Evolutionary conservation across 2,329 filamentous ascomycete genomes (phyloP).

Genomic region (Lasiodiplodia gonubiensis): DNA sequence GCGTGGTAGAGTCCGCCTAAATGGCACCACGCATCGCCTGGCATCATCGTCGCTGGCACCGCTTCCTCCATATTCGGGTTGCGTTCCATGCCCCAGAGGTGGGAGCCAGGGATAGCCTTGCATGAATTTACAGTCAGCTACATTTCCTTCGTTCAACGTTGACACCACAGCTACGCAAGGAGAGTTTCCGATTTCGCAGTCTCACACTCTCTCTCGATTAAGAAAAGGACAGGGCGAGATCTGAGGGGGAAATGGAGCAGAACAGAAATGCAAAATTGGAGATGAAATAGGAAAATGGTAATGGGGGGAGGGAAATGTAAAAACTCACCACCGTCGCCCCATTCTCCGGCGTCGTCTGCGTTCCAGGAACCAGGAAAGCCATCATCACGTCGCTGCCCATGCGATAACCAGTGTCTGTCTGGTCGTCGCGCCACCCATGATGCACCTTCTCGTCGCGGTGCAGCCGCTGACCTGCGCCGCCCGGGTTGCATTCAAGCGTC

Average conservation of each 20-base stretch:
- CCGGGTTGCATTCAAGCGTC: slow-evolving; percentile 44
- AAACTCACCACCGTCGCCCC: slow-evolving; percentile 44
- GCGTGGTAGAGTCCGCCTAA: slow-evolving; percentile 50
- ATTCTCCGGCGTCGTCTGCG: slow-evolving; percentile 48
- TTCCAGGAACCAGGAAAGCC: slow-evolving; percentile 30
- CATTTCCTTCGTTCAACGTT: background rate
- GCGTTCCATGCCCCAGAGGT: slow-evolving; percentile 49
- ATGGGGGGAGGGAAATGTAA: too few relatives aligned
- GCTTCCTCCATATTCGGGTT: slow-evolving; percentile 48
- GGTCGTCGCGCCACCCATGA: slow-evolving; percentile 40
- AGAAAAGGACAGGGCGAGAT: background rate
- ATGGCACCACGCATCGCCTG: slow-evolving; percentile 50
- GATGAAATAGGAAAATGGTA: background rate
- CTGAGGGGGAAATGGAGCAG: background rate
- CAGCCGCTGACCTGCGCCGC: slow-evolving; percentile 47
- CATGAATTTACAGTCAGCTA: background rate
- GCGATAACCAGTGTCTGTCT: slow-evolving; percentile 39
- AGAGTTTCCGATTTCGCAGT: background rate
- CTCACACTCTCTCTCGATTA: background rate
- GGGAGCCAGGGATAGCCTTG: slow-evolving; percentile 48
- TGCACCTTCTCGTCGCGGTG: slow-evolving; percentile 47
- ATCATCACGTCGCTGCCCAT: slow-evolving; percentile 25
- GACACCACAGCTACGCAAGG: background rate
- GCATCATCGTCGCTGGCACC: slow-evolving; percentile 48
- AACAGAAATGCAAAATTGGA: background rate